phyloP scores from a whole-genome alignment of 257 asterid species.

The Sherardia arvensis region DNA sequence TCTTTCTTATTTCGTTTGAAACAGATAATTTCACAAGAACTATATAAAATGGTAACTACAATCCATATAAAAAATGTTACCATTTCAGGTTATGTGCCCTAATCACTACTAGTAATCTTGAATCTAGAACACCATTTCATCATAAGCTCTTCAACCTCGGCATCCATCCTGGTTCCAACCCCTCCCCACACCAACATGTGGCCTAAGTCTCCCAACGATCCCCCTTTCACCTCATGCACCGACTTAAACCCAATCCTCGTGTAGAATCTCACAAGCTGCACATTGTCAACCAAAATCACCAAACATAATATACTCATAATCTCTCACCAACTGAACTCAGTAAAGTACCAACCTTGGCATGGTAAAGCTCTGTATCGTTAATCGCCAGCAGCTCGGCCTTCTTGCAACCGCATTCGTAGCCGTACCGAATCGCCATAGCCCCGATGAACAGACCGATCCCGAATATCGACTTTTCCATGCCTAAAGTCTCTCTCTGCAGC shows the following conservation, averaged over 20 bases:
- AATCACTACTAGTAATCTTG: conserved; percentile 8
- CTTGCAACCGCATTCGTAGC: conserved; percentile 62
- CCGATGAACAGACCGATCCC: conserved; percentile 91
- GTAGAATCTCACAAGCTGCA: conserved; percentile 85
- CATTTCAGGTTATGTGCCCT: too few species aligned
- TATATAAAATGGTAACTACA: too few species aligned
- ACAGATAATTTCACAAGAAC: too few species aligned
- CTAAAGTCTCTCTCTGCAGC: conserved; percentile 53
- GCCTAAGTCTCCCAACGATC: conserved; percentile 49
- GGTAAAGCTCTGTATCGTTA: conserved; percentile 69
- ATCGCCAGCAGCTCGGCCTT: conserved; percentile 86
- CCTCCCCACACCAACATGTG: conserved; percentile 97
- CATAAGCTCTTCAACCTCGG: conserved; percentile 50
- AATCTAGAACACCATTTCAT: conserved; percentile 83
- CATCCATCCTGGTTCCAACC: conserved; percentile 94
- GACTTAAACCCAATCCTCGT: conserved; percentile 66
- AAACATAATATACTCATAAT: neutral
- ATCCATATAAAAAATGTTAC: too few species aligned
- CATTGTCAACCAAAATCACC: neutral
- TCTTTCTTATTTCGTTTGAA: too few species aligned
- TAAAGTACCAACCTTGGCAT: conserved; percentile 50
- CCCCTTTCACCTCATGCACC: conserved; percentile 67
- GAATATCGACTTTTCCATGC: conserved; percentile 77
- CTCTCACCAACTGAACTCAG: neutral
- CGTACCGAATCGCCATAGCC: conserved; percentile 77